These are phyloP conservation scores for Halophytophthora polymorphica DNA, from an alignment of 352 stramenopile genomes.

Conservation along the genomic window DNA sequence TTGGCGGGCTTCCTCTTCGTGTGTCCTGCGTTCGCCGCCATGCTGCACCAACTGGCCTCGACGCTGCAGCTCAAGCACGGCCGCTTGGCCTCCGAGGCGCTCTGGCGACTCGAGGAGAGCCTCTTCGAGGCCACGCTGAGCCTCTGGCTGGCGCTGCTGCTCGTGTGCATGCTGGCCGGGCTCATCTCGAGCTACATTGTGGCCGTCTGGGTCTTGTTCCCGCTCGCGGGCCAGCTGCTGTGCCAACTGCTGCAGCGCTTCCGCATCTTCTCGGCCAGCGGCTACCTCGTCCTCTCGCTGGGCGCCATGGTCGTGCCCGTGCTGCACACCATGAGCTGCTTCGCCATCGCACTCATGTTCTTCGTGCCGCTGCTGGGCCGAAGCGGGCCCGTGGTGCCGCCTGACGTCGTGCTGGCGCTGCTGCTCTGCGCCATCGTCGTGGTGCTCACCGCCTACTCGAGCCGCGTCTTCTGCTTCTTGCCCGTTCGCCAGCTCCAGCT, in stretches of 20 bases:
- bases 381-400: slow-evolving; percentile 46
- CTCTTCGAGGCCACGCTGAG: slow-evolving; percentile 61
- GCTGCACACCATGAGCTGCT: slow-evolving; percentile 53
- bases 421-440: slow-evolving; percentile 47
- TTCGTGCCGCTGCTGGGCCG: slow-evolving; percentile 75
- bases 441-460: slow-evolving; percentile 56
- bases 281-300: slow-evolving; percentile 55
- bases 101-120: slow-evolving; percentile 58
- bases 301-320: slow-evolving; percentile 49
- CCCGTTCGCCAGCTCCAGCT: slow-evolving; percentile 31
- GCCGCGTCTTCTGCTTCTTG: slow-evolving; percentile 74
- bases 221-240: slow-evolving; percentile 43
- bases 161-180: slow-evolving; percentile 31
- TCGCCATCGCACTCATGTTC: slow-evolving; percentile 63
- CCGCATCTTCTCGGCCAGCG: slow-evolving; percentile 29
- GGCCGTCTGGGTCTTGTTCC: slow-evolving; percentile 66
- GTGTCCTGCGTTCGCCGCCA: slow-evolving; percentile 42
- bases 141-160: slow-evolving; percentile 38
- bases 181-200: slow-evolving; percentile 61
- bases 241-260: slow-evolving; percentile 38
- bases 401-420: slow-evolving; percentile 50
- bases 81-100: slow-evolving; percentile 15
- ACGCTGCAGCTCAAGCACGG: slow-evolving; percentile 30
- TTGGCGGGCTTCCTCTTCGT: slow-evolving; percentile 45
- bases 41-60: slow-evolving; percentile 43